Percentiles rank a stretch among this genome's conserved stretches.
phyloP scores from a whole-genome alignment of 2,329 filamentous ascomycete genomes.

The Fusarium torulosum region DNA sequence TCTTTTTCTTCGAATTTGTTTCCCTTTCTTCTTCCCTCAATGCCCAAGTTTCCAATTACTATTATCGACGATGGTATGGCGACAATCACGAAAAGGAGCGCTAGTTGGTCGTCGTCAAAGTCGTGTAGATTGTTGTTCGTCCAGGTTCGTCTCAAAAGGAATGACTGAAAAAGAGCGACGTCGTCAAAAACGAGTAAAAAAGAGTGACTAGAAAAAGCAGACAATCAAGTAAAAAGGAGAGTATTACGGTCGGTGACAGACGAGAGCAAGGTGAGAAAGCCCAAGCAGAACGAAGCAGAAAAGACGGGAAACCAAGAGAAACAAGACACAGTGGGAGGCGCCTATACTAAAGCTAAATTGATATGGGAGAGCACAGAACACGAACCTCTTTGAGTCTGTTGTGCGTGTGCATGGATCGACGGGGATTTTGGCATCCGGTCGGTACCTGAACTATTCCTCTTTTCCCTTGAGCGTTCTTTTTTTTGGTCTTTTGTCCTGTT shows the following conservation, averaged over 20 bases:
- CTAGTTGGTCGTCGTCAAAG: constrained; percentile 42
- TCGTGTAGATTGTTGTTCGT: constrained; percentile 36
- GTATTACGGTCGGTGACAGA: constrained; percentile 35
- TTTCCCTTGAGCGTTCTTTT: constrained; percentile 10
- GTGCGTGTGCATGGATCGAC: constrained; percentile 28
- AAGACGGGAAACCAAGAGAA: constrained; percentile 20
- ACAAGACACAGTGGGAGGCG: constrained; percentile 35
- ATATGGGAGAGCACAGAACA: constrained; percentile 22
- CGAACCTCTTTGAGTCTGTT: constrained; percentile 4
- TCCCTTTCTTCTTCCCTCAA: constrained; percentile 29
- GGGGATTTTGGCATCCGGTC: background rate
- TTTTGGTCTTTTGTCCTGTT: background rate
- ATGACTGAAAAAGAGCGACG: constrained; percentile 29
- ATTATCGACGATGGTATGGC: constrained; percentile 49
- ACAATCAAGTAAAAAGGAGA: constrained; percentile 23
- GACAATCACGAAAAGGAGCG: constrained; percentile 42
- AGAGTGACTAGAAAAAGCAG: constrained; percentile 27
- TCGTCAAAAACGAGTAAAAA: constrained; percentile 22
- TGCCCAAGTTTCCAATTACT: constrained; percentile 32
- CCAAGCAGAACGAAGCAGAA: constrained; percentile 33
- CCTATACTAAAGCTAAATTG: constrained; percentile 46
- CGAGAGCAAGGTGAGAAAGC: constrained; percentile 14
- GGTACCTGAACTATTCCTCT: constrained; percentile 3
- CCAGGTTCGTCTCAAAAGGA: constrained; percentile 31
- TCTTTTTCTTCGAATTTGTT: constrained; percentile 10